Conservation (phyloP, 2,329 filamentous ascomycete species). For the Claviceps sp. region DNA sequence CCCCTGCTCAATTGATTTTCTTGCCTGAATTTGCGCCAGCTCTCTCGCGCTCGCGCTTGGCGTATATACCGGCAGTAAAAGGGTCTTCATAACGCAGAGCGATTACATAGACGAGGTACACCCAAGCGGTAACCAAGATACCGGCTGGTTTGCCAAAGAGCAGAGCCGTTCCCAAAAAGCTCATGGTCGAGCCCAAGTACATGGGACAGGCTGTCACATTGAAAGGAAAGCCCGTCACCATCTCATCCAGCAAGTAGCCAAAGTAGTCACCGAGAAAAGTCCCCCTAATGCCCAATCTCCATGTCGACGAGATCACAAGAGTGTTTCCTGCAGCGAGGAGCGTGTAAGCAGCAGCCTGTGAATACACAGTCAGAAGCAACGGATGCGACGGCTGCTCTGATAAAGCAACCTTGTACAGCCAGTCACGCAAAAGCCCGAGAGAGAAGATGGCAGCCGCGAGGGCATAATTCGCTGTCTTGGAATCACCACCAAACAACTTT, state of each 20-base stretch:
- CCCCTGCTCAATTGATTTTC: slow-evolving; percentile 32
- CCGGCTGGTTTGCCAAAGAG: slow-evolving; percentile 82
- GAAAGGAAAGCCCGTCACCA: slow-evolving; percentile 92
- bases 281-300: slow-evolving; percentile 81
- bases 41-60: slow-evolving; percentile 57
- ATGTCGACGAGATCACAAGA: slow-evolving; percentile 81
- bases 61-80: slow-evolving; percentile 87
- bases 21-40: slow-evolving; percentile 32
- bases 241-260: slow-evolving; percentile 90
- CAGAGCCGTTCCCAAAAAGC: slow-evolving; percentile 78
- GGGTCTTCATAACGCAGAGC: slow-evolving; percentile 84
- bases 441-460: slow-evolving; percentile 84
- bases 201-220: slow-evolving; percentile 83
- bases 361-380: slow-evolving; percentile 45
- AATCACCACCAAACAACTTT: slow-evolving; percentile 67
- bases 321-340: slow-evolving; percentile 67
- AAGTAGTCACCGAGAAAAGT: slow-evolving; percentile 98
- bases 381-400: slow-evolving; percentile 63
- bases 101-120: slow-evolving; percentile 65
- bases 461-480: slow-evolving; percentile 72
- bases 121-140: slow-evolving; percentile 59
- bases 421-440: slow-evolving; percentile 78
- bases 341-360: slow-evolving; percentile 51
- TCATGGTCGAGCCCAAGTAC: slow-evolving; percentile 91
- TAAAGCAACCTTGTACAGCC: slow-evolving; percentile 75